These are phyloP conservation scores for Penicillium sp. DNA, from an alignment of 2,329 filamentous ascomycete species.

Conservation along the genomic window DNA sequence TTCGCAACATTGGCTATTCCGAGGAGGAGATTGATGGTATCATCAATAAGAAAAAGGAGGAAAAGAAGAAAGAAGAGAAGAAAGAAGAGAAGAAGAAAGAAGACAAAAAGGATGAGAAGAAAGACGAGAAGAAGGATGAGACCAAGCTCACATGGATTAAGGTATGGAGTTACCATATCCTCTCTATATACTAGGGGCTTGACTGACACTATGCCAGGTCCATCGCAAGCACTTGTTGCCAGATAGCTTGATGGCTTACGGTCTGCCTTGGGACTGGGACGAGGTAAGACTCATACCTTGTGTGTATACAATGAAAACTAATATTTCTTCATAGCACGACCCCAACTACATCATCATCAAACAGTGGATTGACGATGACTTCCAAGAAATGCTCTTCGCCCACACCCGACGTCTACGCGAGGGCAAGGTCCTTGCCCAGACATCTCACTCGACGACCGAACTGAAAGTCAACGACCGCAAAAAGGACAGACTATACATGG, in stretches of 20 bases:
- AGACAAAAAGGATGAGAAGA: constrained; percentile 42
- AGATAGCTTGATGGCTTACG: constrained; percentile 49
- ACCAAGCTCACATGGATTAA: constrained; percentile 46
- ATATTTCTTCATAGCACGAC: constrained; percentile 47
- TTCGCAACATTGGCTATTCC: constrained; percentile 41
- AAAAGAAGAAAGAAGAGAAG: constrained; percentile 30
- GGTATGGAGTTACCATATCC: constrained; percentile 25
- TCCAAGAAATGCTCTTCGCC: constrained; percentile 70
- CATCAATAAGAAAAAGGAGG: constrained; percentile 42
- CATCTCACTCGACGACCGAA: constrained; percentile 40
- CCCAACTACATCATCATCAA: constrained; percentile 71
- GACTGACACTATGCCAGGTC: constrained; percentile 35
- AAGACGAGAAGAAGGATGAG: constrained; percentile 32
- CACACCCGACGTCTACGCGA: constrained; percentile 68
- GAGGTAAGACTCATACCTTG: constrained; percentile 34
- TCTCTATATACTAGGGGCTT: background rate
- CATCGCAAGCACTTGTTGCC: constrained; percentile 49
- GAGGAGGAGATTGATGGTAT: constrained; percentile 47
- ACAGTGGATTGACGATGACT: constrained; percentile 68
- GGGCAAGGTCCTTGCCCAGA: constrained; percentile 42
- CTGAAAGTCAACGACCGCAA: constrained; percentile 44
- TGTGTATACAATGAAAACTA: background rate
- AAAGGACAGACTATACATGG: constrained; percentile 48
- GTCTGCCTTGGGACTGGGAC: constrained; percentile 49
- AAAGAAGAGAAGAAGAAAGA: constrained; percentile 31